phyloP scores from a whole-genome alignment of 768 basidiomycete species.

The Mycena crocata region DNA sequence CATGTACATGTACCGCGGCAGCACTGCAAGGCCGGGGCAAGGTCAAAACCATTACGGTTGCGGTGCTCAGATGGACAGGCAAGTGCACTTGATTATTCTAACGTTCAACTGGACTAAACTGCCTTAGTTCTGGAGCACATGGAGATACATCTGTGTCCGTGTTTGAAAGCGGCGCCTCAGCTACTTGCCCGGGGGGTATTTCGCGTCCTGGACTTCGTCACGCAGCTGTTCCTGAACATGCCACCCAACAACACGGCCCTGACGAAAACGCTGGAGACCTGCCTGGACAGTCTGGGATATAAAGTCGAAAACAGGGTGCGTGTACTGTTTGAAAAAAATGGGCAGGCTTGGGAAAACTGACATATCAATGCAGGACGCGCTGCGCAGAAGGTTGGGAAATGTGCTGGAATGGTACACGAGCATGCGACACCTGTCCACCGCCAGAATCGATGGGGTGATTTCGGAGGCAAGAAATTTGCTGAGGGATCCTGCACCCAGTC shows the following conservation, averaged over 20 bases:
- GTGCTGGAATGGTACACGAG: conserved; percentile 41
- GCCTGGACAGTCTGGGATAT: conserved; percentile 29
- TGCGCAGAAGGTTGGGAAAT: conserved; percentile 39
- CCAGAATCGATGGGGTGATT: neutral
- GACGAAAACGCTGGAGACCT: conserved; percentile 41
- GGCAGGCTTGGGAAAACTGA: neutral
- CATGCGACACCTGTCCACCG: conserved; percentile 25
- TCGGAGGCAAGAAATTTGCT: neutral
- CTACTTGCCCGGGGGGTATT: too few species aligned
- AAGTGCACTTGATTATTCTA: too few species aligned
- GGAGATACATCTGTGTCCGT: too few species aligned
- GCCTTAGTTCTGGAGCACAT: too few species aligned
- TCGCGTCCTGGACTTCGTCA: conserved; percentile 43
- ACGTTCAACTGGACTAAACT: too few species aligned
- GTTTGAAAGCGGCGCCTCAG: too few species aligned
- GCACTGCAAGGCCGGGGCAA: too few species aligned
- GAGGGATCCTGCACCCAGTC: neutral
- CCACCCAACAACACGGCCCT: conserved; percentile 43
- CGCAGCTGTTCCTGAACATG: conserved; percentile 38
- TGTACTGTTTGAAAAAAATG: neutral
- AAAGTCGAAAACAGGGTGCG: conserved; percentile 4
- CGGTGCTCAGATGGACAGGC: too few species aligned
- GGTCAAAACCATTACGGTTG: too few species aligned
- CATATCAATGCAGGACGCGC: conserved; percentile 33
- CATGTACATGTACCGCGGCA: too few species aligned